Base-by-base conservation (phyloP, 2,329 filamentous ascomycete species). In the Metarhizium humberi region DNA sequence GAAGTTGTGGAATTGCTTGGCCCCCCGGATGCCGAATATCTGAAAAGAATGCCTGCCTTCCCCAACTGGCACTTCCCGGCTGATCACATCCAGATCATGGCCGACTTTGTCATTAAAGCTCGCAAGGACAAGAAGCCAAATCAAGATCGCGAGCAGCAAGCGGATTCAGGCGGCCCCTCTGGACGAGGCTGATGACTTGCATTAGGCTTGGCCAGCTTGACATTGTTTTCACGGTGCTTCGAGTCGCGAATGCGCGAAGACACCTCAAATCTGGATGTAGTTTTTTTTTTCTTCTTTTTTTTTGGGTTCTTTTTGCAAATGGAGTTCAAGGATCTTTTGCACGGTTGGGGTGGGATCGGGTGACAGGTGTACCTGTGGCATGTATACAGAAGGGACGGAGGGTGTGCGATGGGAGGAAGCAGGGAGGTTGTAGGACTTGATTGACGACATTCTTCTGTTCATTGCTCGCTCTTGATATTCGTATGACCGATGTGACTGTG, bases 51-150 rank as follows among this genome's bases (percentile, higher is more conserved):
- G 30, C 91, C 92, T 3, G 91, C 91, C 0, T 96, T 96, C 73
- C 92, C 92, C 20, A 92, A 94, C 69, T 92, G 90, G 74, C 91
- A 96, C 74, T 96, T 95, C 78, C 92, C 92, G 1, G 90, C 89
- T 63, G 92, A 96, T 67, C 92, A 96, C 70, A 82, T 96, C 63
- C 89, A 92, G 67, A 84, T 96, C 66, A 86, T 92, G 78, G 87
- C 88, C 53, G 88, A 96, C 69, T 95, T 96, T 71, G 84, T 88
- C 62, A 87, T 96, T 76, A 95, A 95, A 76, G 81, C 85, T 42
- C 84, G 88, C 64, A 95, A 94, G 75, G 89, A 92, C 54, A 87
- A 86, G 74, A 90, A 90, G 71, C 75, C 79, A 64, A 72, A 79
- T 56, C 75, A 80, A 53, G 83, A 87, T 59, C 80, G 80, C 56